Evolutionary conservation across 345 rosid genomes (phyloP), one percentile per base, ranked within the genome.

Genomic region (Eucalyptus shirleyi): DNA sequence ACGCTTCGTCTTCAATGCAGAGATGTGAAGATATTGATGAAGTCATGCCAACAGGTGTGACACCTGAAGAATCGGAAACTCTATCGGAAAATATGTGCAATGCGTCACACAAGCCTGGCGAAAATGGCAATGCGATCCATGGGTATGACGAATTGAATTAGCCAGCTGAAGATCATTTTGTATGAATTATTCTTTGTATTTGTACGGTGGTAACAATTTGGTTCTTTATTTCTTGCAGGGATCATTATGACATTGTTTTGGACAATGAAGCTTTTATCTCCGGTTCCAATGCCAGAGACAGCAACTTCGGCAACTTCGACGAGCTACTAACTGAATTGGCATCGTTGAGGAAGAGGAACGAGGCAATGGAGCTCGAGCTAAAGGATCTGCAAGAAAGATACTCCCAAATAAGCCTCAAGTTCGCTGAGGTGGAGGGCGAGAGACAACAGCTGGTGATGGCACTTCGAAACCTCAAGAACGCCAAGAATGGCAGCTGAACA

Each of bases 341-440:
- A 34, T 50, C 1, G 18, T 44, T 91, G 87, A 91, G 89, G 89
- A 91, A 92, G 90, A 90, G 60, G 91, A 94, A 93, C 88, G 24
- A 77, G 85, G 24, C 87, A 21, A 93, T 94, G 94, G 95, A 93
- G 87, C 34, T 45, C 42, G 95, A 94, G 87, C 91, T 94, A 45
- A 94, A 91, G 89, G 94, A 93, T 87, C 92, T 92, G 91, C 93
- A 93, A 91, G 91, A 89, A 49, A 91, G 92, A 77, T 93, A 94
- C 72, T 92, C 94, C 80, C 93, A 91, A 88, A 94, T 93, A 86
- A 94, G 95, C 86, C 93, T 94, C 59, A 92, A 92, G 91, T 94
- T 92, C 80, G 95, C 95, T 53, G 93, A 91, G 86, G 95, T 94
- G 72, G 94, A 94, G 89, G 94, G 95, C 11, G 94, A 93, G 90